phyloP scores from a whole-genome alignment of 495 filamentous ascomycete species.

The Xylaria venustula region DNA sequence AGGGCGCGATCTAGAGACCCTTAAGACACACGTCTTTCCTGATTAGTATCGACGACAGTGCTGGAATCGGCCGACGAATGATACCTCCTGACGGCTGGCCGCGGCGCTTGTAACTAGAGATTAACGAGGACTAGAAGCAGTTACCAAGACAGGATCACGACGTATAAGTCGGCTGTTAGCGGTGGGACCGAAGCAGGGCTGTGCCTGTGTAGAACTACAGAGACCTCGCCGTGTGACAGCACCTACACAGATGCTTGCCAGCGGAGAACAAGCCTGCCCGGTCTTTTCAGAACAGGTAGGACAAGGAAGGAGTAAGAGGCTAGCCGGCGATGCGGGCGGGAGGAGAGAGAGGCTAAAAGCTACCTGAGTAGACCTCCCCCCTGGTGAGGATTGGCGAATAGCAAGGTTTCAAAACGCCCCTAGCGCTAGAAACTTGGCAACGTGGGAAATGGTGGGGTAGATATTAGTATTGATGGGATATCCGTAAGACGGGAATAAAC shows the following conservation, averaged over 20 bases:
- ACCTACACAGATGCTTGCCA: neutral
- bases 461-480: neutral
- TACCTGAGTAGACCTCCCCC: conserved; percentile 6
- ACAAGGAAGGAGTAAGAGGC: conserved; percentile 3
- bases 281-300: neutral
- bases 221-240: conserved; percentile 3
- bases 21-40: neutral
- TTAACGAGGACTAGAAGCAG: neutral
- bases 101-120: neutral
- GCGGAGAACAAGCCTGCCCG: neutral
- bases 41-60: neutral
- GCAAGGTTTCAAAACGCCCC: neutral
- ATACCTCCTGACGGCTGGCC: neutral
- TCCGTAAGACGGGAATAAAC: conserved; percentile 11
- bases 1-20: neutral
- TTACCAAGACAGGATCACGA: conserved; percentile 1
- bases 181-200: conserved; percentile 5
- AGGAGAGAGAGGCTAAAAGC: neutral
- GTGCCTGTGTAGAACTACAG: conserved; percentile 6
- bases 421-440: conserved; percentile 12
- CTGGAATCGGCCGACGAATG: neutral
- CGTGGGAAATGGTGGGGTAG: conserved; percentile 11
- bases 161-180: neutral
- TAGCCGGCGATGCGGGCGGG: neutral
- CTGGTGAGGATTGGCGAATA: conserved; percentile 14